These are phyloP conservation scores for Persicaria maculosa DNA, from an alignment of 148 eudicot species.

Conservation along the genomic window DNA sequence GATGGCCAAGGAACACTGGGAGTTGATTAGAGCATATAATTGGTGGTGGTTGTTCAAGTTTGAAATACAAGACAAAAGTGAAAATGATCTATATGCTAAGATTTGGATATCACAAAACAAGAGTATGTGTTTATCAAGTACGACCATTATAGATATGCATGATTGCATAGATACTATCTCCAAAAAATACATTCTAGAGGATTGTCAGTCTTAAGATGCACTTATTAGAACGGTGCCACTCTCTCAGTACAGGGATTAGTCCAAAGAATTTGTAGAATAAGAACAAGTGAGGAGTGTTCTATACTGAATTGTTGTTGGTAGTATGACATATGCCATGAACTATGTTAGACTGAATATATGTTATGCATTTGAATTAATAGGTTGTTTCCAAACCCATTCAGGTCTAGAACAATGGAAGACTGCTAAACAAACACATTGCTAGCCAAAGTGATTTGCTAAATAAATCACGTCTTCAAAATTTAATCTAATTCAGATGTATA, in stretches of 20 bases:
- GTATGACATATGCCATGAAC: not conserved
- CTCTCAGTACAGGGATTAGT: not conserved
- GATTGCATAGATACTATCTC: not conserved
- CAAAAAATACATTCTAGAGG: not conserved
- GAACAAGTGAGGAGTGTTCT: not conserved
- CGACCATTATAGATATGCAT: not conserved
- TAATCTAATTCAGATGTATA: no score
- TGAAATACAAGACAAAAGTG: no score
- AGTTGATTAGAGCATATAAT: no score
- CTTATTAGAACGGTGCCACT: not conserved
- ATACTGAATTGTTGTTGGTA: not conserved
- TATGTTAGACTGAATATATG: not conserved
- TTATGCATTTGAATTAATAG: not conserved
- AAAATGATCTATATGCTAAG: not conserved
- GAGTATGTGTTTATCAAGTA: not conserved
- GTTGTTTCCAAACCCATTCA: not conserved
- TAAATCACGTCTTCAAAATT: no score
- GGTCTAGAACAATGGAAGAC: not conserved
- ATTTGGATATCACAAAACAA: not conserved
- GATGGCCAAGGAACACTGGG: no score
- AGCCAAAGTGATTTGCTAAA: not conserved
- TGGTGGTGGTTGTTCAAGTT: no score
- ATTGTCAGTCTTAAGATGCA: not conserved
- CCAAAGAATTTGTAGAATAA: not conserved
- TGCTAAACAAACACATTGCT: not conserved